phyloP scores from a whole-genome alignment of 768 basidiomycete genomes.

The Lentinula sp. region DNA sequence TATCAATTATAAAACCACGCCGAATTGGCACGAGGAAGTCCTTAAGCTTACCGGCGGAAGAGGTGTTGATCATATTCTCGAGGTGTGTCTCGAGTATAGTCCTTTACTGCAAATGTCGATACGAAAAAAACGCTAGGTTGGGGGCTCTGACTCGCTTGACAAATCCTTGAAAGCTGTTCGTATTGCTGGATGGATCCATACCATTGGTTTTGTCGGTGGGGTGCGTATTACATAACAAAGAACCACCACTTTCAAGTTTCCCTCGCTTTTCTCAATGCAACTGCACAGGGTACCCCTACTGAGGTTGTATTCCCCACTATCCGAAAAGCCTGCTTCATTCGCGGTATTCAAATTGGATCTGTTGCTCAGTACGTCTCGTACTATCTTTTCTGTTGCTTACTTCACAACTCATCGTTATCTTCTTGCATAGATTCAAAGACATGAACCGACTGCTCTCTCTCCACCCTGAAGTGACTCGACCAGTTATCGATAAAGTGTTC shows the following conservation, averaged over 20 bases:
- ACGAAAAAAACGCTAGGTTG: conserved; percentile 33
- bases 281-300: conserved; percentile 11
- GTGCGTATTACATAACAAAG: conserved; percentile 13
- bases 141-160: conserved; percentile 44
- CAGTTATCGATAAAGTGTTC: conserved; percentile 47
- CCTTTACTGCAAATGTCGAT: neutral
- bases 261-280: neutral
- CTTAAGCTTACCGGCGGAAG: conserved; percentile 27
- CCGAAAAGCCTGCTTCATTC: conserved; percentile 26
- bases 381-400: neutral
- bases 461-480: conserved; percentile 27
- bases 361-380: conserved; percentile 29
- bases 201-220: conserved; percentile 45
- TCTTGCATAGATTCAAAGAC: conserved; percentile 32
- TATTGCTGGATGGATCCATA: conserved; percentile 37
- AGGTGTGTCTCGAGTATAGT: conserved; percentile 13
- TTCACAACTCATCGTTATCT: neutral
- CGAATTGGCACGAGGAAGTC: conserved; percentile 55
- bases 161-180: conserved; percentile 34
- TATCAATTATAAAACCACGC: conserved; percentile 57
- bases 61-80: conserved; percentile 34
- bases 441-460: conserved; percentile 36
- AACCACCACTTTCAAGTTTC: neutral
- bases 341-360: conserved; percentile 40
- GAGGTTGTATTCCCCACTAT: conserved; percentile 22